These are phyloP conservation scores for Moesziomyces antarcticus DNA, from an alignment of 1,284 basidiomycete genomes.

Conservation along the genomic window DNA sequence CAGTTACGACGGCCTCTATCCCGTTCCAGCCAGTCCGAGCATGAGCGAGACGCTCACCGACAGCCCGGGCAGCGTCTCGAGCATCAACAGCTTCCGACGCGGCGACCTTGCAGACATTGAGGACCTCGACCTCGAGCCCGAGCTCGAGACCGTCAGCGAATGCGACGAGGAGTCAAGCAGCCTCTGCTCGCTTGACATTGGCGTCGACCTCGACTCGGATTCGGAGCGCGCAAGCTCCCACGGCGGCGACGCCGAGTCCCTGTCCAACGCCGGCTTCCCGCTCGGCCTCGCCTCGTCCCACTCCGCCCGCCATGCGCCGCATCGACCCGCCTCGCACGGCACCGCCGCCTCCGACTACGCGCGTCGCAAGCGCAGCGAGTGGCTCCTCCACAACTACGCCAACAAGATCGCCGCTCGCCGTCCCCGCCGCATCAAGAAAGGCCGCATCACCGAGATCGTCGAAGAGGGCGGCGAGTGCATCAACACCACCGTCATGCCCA, in stretches of 20 bases:
- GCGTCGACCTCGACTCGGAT: conserved; percentile 48
- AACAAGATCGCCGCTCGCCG: conserved; percentile 48
- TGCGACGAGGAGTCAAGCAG: conserved; percentile 58
- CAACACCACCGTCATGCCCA: conserved; percentile 51
- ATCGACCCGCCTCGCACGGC: conserved; percentile 22
- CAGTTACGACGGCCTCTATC: conserved; percentile 19
- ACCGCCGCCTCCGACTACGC: conserved; percentile 48
- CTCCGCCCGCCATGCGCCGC: conserved; percentile 14
- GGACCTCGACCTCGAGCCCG: conserved; percentile 62
- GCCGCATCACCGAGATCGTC: conserved; percentile 60
- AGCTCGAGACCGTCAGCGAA: conserved; percentile 62
- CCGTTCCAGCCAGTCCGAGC: conserved; percentile 45
- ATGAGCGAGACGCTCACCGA: conserved; percentile 52
- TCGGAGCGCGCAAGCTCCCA: conserved; percentile 44
- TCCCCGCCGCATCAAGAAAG: conserved; percentile 51
- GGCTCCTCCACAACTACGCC: conserved; percentile 51
- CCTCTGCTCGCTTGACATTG: conserved; percentile 54
- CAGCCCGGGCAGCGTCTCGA: conserved; percentile 60
- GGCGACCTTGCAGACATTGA: conserved; percentile 65
- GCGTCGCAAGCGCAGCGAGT: conserved; percentile 51
- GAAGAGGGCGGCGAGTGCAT: conserved; percentile 57
- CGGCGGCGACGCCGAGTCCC: conserved; percentile 36
- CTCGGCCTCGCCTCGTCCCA: conserved; percentile 18
- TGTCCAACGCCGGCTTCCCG: conserved; percentile 12
- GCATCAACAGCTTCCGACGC: conserved; percentile 55